Evolutionary conservation across 2,329 filamentous ascomycete species (phyloP), one percentile per base, ranked within the genome.

Genomic region (Ophiostoma fasciatum): DNA sequence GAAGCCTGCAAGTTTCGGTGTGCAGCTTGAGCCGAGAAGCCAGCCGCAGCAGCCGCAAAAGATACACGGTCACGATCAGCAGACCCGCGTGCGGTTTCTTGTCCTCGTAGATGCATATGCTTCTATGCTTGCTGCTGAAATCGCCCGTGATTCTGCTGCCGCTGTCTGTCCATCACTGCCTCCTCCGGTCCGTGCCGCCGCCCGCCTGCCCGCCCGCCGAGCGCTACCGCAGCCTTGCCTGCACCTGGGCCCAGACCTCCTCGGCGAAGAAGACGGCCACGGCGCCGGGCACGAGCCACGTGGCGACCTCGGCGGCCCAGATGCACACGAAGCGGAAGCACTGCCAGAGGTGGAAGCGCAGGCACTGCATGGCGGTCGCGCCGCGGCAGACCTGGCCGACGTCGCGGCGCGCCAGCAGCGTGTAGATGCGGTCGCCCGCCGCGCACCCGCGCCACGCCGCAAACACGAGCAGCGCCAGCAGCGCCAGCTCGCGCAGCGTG

Each of bases 241-340:
- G n/a, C n/a, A n/a, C n/a, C n/a, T n/a, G n/a, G n/a, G n/a, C n/a
- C 21, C 21, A 20, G 5, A 38, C 7, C 37, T 41, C 40, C 36
- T 48, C 45, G 3, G 22, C 43, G n/a, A 42, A 13, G 28, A 48
- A 42, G 5, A 42, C 36, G 4, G 14, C 33, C 7, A 39, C 37
- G 1, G 25, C 37, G 10, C 17, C 37, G 4, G 40, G 5, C 9
- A 47, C 9, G 4, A 31, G 43, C 45, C 46, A 48, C 3, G 46
- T 43, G 18, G 43, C 25, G 2, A 46, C 36, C 8, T 30, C 31
- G 5, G 15, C 26, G 3, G 28, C 26, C 42, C 40, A 46, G 7
- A 22, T 5, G 11, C 21, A 33, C 5, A 22, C 8, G 2, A 38
- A 10, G 17, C 7, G 14, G 19, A 41, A 4, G n/a, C 25, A 31